Percentiles rank a stretch among this genome's conserved stretches.
These are phyloP conservation scores for Fusarium sp. DNA, from an alignment of 2,329 filamentous ascomycete species.

Conservation along the genomic window DNA sequence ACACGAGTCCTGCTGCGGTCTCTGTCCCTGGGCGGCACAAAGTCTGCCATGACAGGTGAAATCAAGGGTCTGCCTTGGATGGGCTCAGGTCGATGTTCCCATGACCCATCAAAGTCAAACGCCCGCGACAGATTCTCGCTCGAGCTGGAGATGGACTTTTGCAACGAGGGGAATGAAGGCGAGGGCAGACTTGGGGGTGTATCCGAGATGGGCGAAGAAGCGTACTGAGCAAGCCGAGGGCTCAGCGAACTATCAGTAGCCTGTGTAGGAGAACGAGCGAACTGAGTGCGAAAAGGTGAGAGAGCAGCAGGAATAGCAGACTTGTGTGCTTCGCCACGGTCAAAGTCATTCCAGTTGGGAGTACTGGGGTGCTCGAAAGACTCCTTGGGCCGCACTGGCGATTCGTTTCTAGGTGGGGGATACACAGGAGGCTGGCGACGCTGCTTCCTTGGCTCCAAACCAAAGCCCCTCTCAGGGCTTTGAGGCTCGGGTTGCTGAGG, in stretches of 20 bases:
- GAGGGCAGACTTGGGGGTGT: slow-evolving; percentile 51
- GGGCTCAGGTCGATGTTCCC: neutral
- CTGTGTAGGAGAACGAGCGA: slow-evolving; percentile 23
- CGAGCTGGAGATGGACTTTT: slow-evolving; percentile 50
- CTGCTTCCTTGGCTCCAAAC: slow-evolving; percentile 38
- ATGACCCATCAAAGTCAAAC: slow-evolving; percentile 44
- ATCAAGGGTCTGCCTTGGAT: slow-evolving; percentile 42
- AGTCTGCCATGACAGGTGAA: slow-evolving; percentile 48
- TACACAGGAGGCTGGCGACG: slow-evolving; percentile 41
- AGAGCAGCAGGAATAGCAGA: slow-evolving; percentile 53
- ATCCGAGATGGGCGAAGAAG: slow-evolving; percentile 47
- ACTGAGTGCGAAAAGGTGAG: slow-evolving; percentile 41
- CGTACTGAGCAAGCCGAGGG: slow-evolving; percentile 37
- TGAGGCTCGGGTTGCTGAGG: slow-evolving; percentile 25
- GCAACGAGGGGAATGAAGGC: slow-evolving; percentile 52
- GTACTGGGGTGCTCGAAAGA: slow-evolving; percentile 22
- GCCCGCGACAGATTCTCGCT: slow-evolving; percentile 48
- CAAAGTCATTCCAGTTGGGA: slow-evolving; percentile 47
- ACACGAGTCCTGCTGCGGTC: slow-evolving; percentile 41
- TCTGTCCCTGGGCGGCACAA: slow-evolving; percentile 35
- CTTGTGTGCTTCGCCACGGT: slow-evolving; percentile 45
- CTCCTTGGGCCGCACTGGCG: slow-evolving; percentile 9
- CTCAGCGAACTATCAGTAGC: slow-evolving; percentile 12
- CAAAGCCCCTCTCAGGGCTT: slow-evolving; percentile 11
- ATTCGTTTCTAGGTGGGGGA: slow-evolving; percentile 31